A percentile compares a stretch with the other conserved stretches of the same genome.
Conservation (phyloP, 2,329 filamentous ascomycete species). For the Sporothrix phasma region DNA sequence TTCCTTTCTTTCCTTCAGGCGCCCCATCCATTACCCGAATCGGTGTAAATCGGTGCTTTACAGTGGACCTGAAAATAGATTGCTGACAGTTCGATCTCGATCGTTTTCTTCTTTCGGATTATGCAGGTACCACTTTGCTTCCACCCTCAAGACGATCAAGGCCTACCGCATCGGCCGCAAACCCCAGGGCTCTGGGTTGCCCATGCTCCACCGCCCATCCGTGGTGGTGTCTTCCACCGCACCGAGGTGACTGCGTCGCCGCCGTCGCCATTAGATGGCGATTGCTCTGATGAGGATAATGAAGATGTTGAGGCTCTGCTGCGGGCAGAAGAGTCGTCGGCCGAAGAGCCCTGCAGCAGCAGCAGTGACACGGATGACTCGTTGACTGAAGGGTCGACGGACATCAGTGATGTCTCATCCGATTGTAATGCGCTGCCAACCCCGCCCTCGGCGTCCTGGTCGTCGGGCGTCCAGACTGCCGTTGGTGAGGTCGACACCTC, state of each 20-base stretch:
- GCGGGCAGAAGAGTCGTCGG: conserved; percentile 1
- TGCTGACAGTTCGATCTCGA: conserved; percentile 23
- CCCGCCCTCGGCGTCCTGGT: not conserved
- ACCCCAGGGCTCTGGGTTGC: conserved; percentile 41
- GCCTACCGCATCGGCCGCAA: conserved; percentile 50
- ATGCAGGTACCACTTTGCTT: conserved; percentile 46
- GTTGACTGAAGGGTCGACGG: not conserved
- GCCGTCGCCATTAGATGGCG: not conserved
- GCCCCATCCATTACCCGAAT: not conserved
- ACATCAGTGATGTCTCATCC: conserved; percentile 9
- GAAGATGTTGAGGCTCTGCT: not conserved
- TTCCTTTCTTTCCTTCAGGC: not conserved
- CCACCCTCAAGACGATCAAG: conserved; percentile 47
- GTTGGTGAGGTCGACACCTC: not conserved
- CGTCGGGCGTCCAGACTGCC: not conserved
- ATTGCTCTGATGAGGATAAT: not conserved
- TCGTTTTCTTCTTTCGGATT: not conserved
- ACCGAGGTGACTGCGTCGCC: not conserved
- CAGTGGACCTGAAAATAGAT: not conserved
- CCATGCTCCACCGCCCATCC: conserved; percentile 50
- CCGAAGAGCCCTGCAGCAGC: not conserved
- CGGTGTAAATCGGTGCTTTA: not conserved
- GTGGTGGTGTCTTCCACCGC: conserved; percentile 17
- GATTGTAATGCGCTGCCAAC: conserved; percentile 5
- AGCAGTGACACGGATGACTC: conserved; percentile 12